Conservation (phyloP, 768 basidiomycete genomes). For the Mycena metata region DNA sequence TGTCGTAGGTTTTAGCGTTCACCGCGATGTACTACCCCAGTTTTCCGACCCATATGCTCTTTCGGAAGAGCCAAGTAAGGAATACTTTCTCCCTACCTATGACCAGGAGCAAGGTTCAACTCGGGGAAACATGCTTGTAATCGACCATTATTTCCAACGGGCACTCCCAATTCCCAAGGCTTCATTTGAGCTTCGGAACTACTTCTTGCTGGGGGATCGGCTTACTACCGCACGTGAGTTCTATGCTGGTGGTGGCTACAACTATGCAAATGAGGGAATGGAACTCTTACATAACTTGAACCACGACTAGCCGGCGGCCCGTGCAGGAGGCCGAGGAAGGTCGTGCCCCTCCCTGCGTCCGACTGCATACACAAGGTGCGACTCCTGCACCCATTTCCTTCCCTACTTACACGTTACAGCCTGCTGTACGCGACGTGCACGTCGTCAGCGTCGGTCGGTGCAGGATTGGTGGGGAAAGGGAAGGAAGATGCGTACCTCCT, state of each 20-base stretch:
- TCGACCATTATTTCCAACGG: slow-evolving; percentile 19
- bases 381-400: too few species aligned
- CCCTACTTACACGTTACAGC: too few species aligned
- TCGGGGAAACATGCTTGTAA: slow-evolving; percentile 29
- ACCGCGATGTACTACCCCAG: neutral
- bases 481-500: too few species aligned
- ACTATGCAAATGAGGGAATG: slow-evolving; percentile 44
- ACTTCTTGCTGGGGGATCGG: slow-evolving; percentile 27
- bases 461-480: too few species aligned
- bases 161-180: slow-evolving; percentile 13
- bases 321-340: too few species aligned
- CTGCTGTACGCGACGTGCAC: too few species aligned
- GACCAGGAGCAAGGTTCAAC: slow-evolving; percentile 32
- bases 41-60: slow-evolving; percentile 19
- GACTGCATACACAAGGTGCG: too few species aligned
- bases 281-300: slow-evolving; percentile 41
- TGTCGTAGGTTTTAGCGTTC: neutral
- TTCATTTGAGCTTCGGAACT: slow-evolving; percentile 11
- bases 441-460: too few species aligned
- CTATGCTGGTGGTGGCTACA: slow-evolving; percentile 38
- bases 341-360: too few species aligned
- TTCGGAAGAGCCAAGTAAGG: slow-evolving; percentile 3
- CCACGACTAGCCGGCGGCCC: slow-evolving; percentile 44
- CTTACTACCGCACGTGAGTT: slow-evolving; percentile 36
- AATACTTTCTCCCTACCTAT: slow-evolving; percentile 26